These are phyloP conservation scores for Fraxinus floribunda DNA, from an alignment of 305 asterid genomes.

Conservation along the genomic window DNA sequence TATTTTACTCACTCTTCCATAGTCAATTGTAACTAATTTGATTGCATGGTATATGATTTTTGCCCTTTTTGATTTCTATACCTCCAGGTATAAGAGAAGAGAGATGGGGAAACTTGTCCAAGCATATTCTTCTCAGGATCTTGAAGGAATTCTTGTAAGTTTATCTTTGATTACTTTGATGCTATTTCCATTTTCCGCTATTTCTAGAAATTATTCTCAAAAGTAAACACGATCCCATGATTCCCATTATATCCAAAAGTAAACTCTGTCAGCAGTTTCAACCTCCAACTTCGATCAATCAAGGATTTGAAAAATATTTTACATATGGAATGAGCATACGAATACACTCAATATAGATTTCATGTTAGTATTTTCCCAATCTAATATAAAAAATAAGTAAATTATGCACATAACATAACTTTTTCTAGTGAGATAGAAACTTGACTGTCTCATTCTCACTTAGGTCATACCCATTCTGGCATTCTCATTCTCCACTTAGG, in stretches of 20 bases:
- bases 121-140: constrained; percentile 78
- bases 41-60: background rate
- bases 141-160: constrained; percentile 94
- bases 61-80: constrained; percentile 3
- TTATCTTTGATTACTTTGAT: background rate
- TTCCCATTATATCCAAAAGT: background rate
- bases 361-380: too few relatives aligned
- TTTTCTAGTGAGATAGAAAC: too few relatives aligned
- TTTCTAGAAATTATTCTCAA: background rate
- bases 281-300: too few relatives aligned
- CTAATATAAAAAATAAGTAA: too few relatives aligned
- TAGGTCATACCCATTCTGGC: too few relatives aligned
- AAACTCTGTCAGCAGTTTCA: too few relatives aligned
- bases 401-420: too few relatives aligned
- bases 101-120: constrained; percentile 85
- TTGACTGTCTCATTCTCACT: too few relatives aligned
- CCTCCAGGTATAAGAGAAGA: constrained; percentile 72
- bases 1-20: background rate
- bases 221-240: background rate
- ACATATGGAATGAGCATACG: too few relatives aligned
- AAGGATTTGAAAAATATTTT: too few relatives aligned
- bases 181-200: background rate
- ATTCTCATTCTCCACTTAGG: too few relatives aligned
- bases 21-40: background rate
- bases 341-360: too few relatives aligned